phyloP scores from a whole-genome alignment of 192 early-diverging fungal species.

The Cetraspora pellucida region DNA sequence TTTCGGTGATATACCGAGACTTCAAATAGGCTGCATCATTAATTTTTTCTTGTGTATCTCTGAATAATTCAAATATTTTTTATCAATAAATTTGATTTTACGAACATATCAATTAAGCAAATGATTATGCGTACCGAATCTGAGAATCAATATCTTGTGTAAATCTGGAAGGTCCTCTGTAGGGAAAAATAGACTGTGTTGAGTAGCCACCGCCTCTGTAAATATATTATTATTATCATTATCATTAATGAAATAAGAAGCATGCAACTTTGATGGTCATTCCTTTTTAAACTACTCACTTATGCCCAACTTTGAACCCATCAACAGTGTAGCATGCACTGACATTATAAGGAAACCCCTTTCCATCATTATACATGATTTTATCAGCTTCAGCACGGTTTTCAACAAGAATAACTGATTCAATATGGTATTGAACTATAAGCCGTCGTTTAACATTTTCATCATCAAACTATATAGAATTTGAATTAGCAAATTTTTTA shows the following conservation, averaged over 20 bases:
- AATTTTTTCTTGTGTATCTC: neutral
- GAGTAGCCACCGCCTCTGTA: conserved; percentile 41
- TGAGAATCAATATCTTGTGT: conserved; percentile 52
- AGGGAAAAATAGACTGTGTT: conserved; percentile 39
- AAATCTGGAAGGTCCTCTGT: conserved; percentile 50
- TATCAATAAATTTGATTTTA: neutral
- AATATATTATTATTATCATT: neutral
- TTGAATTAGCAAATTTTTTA: neutral
- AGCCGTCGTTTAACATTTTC: conserved; percentile 76
- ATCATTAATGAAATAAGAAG: neutral
- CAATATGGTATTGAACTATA: conserved; percentile 67
- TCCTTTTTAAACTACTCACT: conserved; percentile 28
- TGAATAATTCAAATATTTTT: neutral
- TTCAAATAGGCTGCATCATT: neutral
- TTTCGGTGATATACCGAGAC: conserved; percentile 20
- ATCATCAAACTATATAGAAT: conserved; percentile 52
- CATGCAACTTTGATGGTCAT: neutral
- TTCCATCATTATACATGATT: conserved; percentile 48
- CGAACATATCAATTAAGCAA: neutral
- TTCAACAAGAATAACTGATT: conserved; percentile 70
- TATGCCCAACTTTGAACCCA: conserved; percentile 62
- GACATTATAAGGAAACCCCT: conserved; percentile 65
- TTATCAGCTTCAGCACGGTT: conserved; percentile 56
- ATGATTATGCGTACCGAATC: conserved; percentile 33
- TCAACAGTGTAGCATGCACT: conserved; percentile 60